A percentile compares a stretch with the other conserved stretches of the same genome.
Evolutionary conservation across 768 basidiomycete species (phyloP).

Genomic region (Hericium coralloides): DNA sequence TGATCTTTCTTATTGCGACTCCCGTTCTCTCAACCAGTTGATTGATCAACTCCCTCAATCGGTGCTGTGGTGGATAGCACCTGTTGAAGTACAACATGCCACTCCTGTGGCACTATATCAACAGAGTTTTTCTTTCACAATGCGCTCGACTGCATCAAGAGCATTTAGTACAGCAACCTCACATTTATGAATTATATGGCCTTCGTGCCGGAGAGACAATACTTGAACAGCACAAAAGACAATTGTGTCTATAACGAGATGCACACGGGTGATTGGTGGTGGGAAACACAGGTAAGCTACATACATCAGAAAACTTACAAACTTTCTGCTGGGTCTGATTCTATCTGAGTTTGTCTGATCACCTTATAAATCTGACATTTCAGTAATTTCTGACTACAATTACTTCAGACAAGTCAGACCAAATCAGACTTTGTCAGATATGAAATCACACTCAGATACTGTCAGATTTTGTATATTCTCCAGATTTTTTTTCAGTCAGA

Average conservation of each 20-base stretch:
- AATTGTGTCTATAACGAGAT: constrained; percentile 8
- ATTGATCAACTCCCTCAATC: not conserved
- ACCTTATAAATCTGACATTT: too few relatives aligned
- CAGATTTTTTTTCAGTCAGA: too few relatives aligned
- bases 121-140: constrained; percentile 3
- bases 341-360: too few relatives aligned
- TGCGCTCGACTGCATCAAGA: constrained; percentile 3
- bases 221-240: not conserved
- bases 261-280: constrained; percentile 10
- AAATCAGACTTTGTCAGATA: too few relatives aligned
- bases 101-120: not conserved
- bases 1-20: too few relatives aligned
- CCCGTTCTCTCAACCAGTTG: too few relatives aligned
- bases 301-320: too few relatives aligned
- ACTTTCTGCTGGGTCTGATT: too few relatives aligned
- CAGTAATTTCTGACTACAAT: too few relatives aligned
- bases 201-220: constrained; percentile 3
- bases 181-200: not conserved
- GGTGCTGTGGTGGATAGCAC: not conserved
- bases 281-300: constrained; percentile 6
- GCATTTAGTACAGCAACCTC: constrained; percentile 4
- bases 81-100: not conserved
- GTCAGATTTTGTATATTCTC: too few relatives aligned
- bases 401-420: too few relatives aligned
- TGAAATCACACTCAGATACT: too few relatives aligned